These are phyloP conservation scores for Metschnikowia colocasiae DNA, from an alignment of 805 yeast genomes.

Conservation along the genomic window DNA sequence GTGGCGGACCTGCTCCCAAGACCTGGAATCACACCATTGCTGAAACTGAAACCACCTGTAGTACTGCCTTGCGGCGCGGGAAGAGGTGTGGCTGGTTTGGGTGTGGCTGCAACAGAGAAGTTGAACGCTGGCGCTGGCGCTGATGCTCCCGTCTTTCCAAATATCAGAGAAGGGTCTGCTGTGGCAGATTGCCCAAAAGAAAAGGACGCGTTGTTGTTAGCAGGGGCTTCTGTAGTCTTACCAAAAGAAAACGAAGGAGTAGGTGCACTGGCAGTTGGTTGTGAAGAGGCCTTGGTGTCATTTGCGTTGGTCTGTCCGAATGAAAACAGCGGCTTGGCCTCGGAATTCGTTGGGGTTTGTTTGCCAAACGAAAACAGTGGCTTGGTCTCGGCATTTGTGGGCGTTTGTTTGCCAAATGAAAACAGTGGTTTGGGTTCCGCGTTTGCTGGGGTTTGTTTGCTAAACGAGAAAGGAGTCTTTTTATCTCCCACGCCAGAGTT, in stretches of 20 bases:
- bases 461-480: slow-evolving; percentile 5
- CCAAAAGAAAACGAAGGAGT: slow-evolving; percentile 14
- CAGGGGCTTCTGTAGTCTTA: slow-evolving; percentile 4
- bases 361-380: slow-evolving; percentile 8
- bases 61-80: slow-evolving; percentile 2
- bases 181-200: slow-evolving; percentile 21
- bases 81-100: slow-evolving; percentile 6
- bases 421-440: slow-evolving; percentile 2
- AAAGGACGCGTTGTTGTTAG: slow-evolving; percentile 11
- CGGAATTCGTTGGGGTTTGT: neutral
- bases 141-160: slow-evolving; percentile 19
- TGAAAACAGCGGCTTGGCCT: slow-evolving; percentile 16
- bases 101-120: slow-evolving; percentile 8
- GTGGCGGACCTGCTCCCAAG: slow-evolving; percentile 13
- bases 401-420: slow-evolving; percentile 16
- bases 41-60: slow-evolving; percentile 14
- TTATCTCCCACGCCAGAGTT: neutral
- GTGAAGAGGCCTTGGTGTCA: neutral
- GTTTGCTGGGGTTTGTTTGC: neutral
- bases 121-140: slow-evolving; percentile 18
- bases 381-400: neutral
- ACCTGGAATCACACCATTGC: slow-evolving; percentile 8
- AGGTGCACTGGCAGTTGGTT: slow-evolving; percentile 3
- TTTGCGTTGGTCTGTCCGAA: slow-evolving; percentile 13
- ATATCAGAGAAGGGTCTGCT: slow-evolving; percentile 33